Evolutionary conservation across 768 basidiomycete genomes (phyloP), one percentile per base, ranked within the genome.

Genomic region (Naganishia antarctica): DNA sequence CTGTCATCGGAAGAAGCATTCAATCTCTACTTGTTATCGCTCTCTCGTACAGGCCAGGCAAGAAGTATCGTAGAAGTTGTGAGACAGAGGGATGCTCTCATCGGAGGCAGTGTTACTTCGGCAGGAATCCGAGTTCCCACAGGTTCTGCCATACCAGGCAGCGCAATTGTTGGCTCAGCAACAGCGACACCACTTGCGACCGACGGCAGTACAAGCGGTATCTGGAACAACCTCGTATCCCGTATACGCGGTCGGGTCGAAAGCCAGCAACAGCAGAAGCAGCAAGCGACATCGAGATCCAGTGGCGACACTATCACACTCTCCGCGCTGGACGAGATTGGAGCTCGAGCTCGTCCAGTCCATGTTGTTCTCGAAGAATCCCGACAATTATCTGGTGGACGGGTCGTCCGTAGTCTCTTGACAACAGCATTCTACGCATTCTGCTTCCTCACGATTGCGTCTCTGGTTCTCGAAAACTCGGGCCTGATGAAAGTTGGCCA

Each of bases 401-500:
- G 50, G 21, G 65, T 66, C 29, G 29, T 51, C 26, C 48, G 51
- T 29, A 66, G 60, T 28, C 25, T 66, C 2, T 50, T 60, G 41
- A 60, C 61, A 21, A 66, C 60, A 26, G 65, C 65, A 7, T 46
- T 66, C 16, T 66, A 66, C 50, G 60, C 60, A 8, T 66, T 66
- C 50, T 66, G 65, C 76, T 82, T 91, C 74, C 80, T 98, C 63
- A 89, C 93, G 59, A 82, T 93, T 34, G 80, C 97, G 26, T 88
- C 91, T 0, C 86, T 96, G 34, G 82, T 96, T 70, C 84, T 97
- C 70, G 94, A 97, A 78, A 93, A 91, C 76, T 88, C 90, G 26
- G 93, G 93, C 3, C 82, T 97, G 44, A 84, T 96, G 81, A 94
- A 94, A 80, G 86, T 88, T 5, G 91, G 88, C 3, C 70, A 74